Conservation (phyloP, 768 basidiomycete genomes). For the Serendipita sp. region DNA sequence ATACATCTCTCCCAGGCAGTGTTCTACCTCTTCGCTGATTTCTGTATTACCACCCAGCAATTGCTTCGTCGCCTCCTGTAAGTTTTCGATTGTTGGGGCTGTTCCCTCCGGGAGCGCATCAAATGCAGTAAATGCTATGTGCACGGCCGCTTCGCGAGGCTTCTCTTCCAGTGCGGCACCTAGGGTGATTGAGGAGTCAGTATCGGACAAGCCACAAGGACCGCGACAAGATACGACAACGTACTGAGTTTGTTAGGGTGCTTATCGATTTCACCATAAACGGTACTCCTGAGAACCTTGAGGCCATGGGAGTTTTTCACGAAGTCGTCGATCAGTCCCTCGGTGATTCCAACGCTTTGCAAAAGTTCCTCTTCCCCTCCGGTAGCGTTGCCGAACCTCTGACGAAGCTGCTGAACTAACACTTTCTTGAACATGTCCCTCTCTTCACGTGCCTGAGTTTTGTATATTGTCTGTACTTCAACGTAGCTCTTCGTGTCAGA, state of each 20-base stretch:
- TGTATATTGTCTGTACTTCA: slow-evolving; percentile 72
- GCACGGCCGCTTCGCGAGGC: slow-evolving; percentile 47
- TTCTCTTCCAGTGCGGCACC: slow-evolving; percentile 25
- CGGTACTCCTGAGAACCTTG: slow-evolving; percentile 45
- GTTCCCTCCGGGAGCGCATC: slow-evolving; percentile 19
- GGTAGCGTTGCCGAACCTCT: slow-evolving; percentile 22
- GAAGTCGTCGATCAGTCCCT: slow-evolving; percentile 42
- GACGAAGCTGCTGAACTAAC: slow-evolving; percentile 29
- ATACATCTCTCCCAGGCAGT: slow-evolving; percentile 66
- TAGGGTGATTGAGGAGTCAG: slow-evolving; percentile 15
- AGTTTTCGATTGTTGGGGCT: slow-evolving; percentile 32
- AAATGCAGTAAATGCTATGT: slow-evolving; percentile 59
- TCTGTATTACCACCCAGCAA: slow-evolving; percentile 34
- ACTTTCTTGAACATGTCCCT: slow-evolving; percentile 27
- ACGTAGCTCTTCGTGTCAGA: slow-evolving; percentile 74
- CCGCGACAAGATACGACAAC: slow-evolving; percentile 11
- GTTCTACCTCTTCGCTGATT: slow-evolving; percentile 33
- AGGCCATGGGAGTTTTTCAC: slow-evolving; percentile 69
- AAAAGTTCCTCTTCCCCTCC: slow-evolving; percentile 29
- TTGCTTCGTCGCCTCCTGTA: slow-evolving; percentile 34
- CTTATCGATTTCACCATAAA: slow-evolving; percentile 40
- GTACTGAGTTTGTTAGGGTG: slow-evolving; percentile 36
- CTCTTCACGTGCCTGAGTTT: slow-evolving; percentile 55
- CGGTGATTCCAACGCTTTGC: slow-evolving; percentile 7
- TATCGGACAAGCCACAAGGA: not conserved